Evolutionary conservation across 257 asterid genomes (phyloP), one percentile per base, ranked within the genome.

Genomic region (Mentha longifolia): DNA sequence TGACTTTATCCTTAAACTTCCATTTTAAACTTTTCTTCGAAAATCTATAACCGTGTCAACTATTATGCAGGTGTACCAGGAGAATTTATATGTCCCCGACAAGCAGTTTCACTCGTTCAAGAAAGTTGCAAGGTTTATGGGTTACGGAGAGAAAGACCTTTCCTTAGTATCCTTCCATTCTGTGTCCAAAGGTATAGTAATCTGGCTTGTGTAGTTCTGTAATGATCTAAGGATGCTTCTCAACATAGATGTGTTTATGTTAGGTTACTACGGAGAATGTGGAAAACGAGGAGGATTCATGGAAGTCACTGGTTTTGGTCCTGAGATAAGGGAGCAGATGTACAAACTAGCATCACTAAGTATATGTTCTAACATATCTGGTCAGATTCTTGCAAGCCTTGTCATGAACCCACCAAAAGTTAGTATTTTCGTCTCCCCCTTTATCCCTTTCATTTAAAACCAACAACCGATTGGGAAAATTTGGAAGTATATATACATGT

Each of bases 281-380:
- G 99, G 98, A 80, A 94, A 91, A 77, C 73, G 98, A 80, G 98
- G 99, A 80, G 98, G 99, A 46, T 94, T 91, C 79, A 94, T 94
- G 99, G 99, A 94, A 80, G 80, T 94, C 60, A 91, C 97, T 43
- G 98, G 99, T 68, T 94, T 94, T 74, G 80, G 89, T 70, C 97
- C 99, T 52, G 88, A 83, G 47, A 77, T 91, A 67, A 75, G 97
- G 80, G 96, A 94, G 77, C 97, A 94, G 71, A 91, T 94, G 62
- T 94, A 91, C 89, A 94, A 94, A 84, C 80, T 94, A 82, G 89
- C 99, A 25, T 94, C 99, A 3, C 96, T 91, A 15, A 94, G 89
- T 80, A 95, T 94, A 55, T 94, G 99, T 69, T 94, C 99, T 31
- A 91, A 94, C 71, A 91, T 94, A 77, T 89, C 97, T 14, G 97